A percentile compares a stretch with the other conserved stretches of the same genome.
These are phyloP conservation scores for Geranomyces variabilis DNA, from an alignment of 192 early-diverging fungal species.

Conservation along the genomic window DNA sequence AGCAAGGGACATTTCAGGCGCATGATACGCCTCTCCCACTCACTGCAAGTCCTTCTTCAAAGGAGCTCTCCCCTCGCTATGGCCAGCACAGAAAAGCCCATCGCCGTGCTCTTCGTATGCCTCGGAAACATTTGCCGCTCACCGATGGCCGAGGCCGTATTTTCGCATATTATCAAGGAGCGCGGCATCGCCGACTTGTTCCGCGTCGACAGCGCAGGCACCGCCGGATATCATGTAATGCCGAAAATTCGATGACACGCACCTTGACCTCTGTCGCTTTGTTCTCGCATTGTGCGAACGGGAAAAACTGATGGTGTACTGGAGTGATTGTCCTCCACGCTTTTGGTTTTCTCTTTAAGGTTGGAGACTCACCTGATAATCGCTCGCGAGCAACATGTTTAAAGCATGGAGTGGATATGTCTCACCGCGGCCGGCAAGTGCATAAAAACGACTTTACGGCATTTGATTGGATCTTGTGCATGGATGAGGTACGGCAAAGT, in stretches of 20 bases:
- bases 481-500: constrained; percentile 80
- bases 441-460: constrained; percentile 59
- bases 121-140: constrained; percentile 86
- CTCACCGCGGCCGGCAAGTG: constrained; percentile 75
- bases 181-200: constrained; percentile 60
- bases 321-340: too few relatives aligned
- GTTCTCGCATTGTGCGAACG: background rate
- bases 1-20: too few relatives aligned
- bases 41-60: too few relatives aligned
- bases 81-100: background rate
- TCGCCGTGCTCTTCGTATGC: constrained; percentile 48
- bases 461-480: constrained; percentile 90
- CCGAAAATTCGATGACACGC: too few relatives aligned
- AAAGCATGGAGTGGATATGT: constrained; percentile 72
- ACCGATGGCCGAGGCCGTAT: constrained; percentile 89
- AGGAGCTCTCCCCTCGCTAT: too few relatives aligned
- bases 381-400: constrained; percentile 70
- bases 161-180: constrained; percentile 70
- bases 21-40: too few relatives aligned
- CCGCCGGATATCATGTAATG: constrained; percentile 75
- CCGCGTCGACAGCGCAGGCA: constrained; percentile 85
- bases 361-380: constrained; percentile 71
- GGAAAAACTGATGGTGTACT: background rate
- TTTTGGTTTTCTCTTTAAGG: constrained; percentile 26
- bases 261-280: too few relatives aligned